Base-by-base conservation (phyloP, 805 yeast genomes). In the Candida dendrica region DNA sequence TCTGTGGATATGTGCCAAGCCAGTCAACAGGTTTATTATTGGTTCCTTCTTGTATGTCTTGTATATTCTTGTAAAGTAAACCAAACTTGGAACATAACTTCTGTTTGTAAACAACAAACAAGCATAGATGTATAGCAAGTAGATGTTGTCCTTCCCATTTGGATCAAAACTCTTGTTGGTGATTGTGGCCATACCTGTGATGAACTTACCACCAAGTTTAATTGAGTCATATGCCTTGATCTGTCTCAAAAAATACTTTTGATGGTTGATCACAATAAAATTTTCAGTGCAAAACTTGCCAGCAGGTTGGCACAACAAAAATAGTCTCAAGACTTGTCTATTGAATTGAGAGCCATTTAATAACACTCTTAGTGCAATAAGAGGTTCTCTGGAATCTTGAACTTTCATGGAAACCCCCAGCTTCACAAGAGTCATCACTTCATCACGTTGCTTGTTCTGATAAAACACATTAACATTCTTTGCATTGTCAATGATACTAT, bases 221-320 rank as follows among this genome's bases (percentile, higher is more conserved):
- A 83, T 54, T 3, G 93, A 76, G 58, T 93, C 98, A 58, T 77
- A 80, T 0, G 96, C 95, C 57, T 91, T 93, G 48, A 91, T 69
- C 52, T 90, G 97, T 50, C 98, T 77, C 46, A 93, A 65, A 47
- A 91, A 81, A 57, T 80, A 91, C 59, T 93, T 93, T 53, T 91
- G 98, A 55, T 87, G 91, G 47, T 87, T 85, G 30, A 87, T 79
- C 38, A 84, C 81, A 39, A 86, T 81, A 55, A 83, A 77, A 15
- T 75, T 69, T 13, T 77, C 82, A 52, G 76, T 64, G 1, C 84
- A 75, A 6, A 64, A 65, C 24, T 68, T 65, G 0, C 91, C 89
- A 0, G 84, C 71, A 1, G 82, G 65, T 45, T 84, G 77, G 37
- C 84, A 71, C 37, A 83, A 75, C 55, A 84, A 61, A 58, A 88